A percentile compares a stretch with the other conserved stretches of the same genome.
Evolutionary conservation across 2,329 filamentous ascomycete genomes (phyloP).

Genomic region (Trichoderma arundinaceum): DNA sequence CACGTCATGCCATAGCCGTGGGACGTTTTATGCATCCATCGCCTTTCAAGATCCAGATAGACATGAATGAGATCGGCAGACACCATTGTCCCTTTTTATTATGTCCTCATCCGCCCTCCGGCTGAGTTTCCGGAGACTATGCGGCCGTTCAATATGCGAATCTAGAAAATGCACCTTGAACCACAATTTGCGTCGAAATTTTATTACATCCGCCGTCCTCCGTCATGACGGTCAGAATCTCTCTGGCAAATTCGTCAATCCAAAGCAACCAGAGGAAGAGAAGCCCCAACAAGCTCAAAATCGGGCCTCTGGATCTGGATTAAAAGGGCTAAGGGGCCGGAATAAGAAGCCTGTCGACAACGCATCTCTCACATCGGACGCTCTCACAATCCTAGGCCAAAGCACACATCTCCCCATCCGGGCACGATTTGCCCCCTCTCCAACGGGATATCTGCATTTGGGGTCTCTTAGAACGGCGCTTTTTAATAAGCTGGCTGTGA

Average conservation of each 20-base stretch:
- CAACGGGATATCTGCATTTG: conserved; percentile 90
- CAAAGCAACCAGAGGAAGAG: neutral
- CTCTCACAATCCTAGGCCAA: conserved; percentile 45
- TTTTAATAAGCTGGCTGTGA: conserved; percentile 94
- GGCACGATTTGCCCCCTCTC: conserved; percentile 90
- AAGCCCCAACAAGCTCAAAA: conserved; percentile 1
- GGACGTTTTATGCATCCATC: neutral
- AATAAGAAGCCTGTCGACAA: conserved; percentile 37
- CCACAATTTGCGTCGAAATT: neutral
- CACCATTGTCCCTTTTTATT: conserved; percentile 1
- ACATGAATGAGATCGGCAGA: neutral
- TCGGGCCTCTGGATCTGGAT: conserved; percentile 25
- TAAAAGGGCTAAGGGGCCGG: conserved; percentile 34
- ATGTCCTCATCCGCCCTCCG: conserved; percentile 31
- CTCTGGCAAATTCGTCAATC: neutral
- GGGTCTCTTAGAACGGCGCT: conserved; percentile 90
- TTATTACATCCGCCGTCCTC: neutral
- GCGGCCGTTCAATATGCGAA: conserved; percentile 24
- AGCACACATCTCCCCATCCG: conserved; percentile 60
- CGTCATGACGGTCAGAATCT: neutral
- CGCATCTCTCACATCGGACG: neutral
- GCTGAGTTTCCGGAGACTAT: conserved; percentile 13
- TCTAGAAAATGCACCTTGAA: neutral
- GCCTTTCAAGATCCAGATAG: neutral
- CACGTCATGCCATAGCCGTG: conserved; percentile 1